Conservation (phyloP, 2,329 filamentous ascomycete species). For the Ramichloridium luteum region DNA sequence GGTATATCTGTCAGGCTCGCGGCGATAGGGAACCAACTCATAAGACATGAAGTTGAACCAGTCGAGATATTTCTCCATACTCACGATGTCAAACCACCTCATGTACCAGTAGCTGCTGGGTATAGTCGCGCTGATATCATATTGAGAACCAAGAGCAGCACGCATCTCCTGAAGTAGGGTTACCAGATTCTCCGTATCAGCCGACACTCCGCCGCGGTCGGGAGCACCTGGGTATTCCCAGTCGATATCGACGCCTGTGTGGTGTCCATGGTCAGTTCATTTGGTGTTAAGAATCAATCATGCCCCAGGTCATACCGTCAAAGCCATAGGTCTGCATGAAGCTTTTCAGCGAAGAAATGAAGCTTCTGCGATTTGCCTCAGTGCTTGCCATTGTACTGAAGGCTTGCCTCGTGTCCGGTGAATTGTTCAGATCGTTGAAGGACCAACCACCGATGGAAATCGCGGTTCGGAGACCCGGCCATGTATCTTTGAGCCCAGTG, state of each 20-base stretch:
- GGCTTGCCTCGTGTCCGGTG: too few relatives aligned
- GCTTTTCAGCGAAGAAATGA: slow-evolving; percentile 1
- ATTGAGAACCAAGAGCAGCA: slow-evolving; percentile 15
- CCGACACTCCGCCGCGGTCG: slow-evolving; percentile 26
- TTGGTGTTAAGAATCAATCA: slow-evolving; percentile 1
- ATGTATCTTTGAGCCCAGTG: slow-evolving; percentile 23
- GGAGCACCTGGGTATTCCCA: slow-evolving; percentile 22
- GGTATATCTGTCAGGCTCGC: not conserved
- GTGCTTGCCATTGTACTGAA: slow-evolving; percentile 26
- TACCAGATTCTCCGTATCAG: slow-evolving; percentile 29
- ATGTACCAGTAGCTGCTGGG: slow-evolving; percentile 13
- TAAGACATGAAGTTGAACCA: slow-evolving; percentile 11
- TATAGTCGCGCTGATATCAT: slow-evolving; percentile 22
- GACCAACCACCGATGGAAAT: slow-evolving; percentile 34
- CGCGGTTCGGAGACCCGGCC: slow-evolving; percentile 25
- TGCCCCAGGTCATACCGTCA: not conserved
- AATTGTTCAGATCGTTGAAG: too few relatives aligned
- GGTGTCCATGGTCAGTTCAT: too few relatives aligned
- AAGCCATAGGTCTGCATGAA: slow-evolving; percentile 10
- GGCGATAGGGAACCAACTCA: slow-evolving; percentile 2
- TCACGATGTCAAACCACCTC: slow-evolving; percentile 8
- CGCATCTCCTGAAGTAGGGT: slow-evolving; percentile 27
- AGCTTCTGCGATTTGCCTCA: slow-evolving; percentile 4
- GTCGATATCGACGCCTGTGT: slow-evolving; percentile 1
- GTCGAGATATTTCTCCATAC: slow-evolving; percentile 5